Base-by-base conservation (phyloP, 495 filamentous ascomycete species). In the Penicillium flavigenum region DNA sequence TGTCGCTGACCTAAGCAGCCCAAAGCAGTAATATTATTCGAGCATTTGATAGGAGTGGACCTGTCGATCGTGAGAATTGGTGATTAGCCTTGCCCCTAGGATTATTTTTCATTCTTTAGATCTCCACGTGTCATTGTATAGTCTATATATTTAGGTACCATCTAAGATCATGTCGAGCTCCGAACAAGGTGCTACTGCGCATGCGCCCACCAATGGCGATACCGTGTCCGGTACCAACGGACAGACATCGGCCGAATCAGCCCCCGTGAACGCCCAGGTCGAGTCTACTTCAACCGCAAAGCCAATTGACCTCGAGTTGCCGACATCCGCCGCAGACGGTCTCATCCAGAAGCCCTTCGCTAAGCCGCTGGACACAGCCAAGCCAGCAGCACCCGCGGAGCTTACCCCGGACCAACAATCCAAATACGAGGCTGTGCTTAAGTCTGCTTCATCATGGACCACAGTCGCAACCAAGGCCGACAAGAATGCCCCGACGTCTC, bases 381-480 rank as follows among this genome's bases (percentile, higher is more conserved):
- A 80, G 24, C 85, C 87, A 8, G 64, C 72, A 2, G 63, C 81
- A 12, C 76, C 76, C 2, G 63, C 81, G 0, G 55, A 75, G 32
- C 82, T 96, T 44, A 90, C 85, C 2, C 58, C 81, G 29, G 89
- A 96, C n/a, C 90, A 98, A 71, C 77, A 89, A 67, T 63, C 80
- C 38, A 96, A 96, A 72, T 97, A 96, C 75, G 82, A 88, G 42
- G 74, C 80, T 56, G 78, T 96, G 22, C 81, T 96, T 12, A 77
- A 80, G 45, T 76, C 79, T 22, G 89, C 83, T 16, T 85, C 83
- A 59, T 74, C 74, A 47, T 94, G 90, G 88, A 82, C 80, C 14
- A 82, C 85, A n/a, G 68, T 96, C 10, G 88, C 87, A 3, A 83
- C 80, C 1, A 79, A 83, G 22, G 72, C 77, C 1, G 83, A 81